Evolutionary conservation across 1,284 basidiomycete genomes (phyloP), one percentile per base, ranked within the genome.

Genomic region (Malassezia caprae): DNA sequence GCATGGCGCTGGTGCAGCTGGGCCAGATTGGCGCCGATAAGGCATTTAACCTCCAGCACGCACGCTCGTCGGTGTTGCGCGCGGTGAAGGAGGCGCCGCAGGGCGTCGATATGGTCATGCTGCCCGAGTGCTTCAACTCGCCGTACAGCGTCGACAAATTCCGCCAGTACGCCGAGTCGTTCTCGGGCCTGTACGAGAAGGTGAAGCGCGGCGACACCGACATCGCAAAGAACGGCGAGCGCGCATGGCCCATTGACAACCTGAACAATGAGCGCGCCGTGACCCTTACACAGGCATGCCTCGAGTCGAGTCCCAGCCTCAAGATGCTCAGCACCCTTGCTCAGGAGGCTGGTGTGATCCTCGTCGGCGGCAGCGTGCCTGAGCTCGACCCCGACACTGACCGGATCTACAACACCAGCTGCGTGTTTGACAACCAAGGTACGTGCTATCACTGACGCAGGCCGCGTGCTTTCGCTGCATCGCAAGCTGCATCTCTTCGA

Each of bases 401-500:
- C 37, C 62, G 63, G 44, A 61, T 74, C 30, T 74, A 67, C 62
- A 74, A 74, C 56, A 73, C 71, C 4, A 61, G 63, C 32, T 61
- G 60, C 43, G 89, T 90, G 2, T 94, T 91, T 77, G 84, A 87
- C 61, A 88, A 89, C 0, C 71, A 84, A 75, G 91, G 91, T 82
- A 64, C 48, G 76, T 62, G 8, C 13, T 35, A n/a, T 5, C 3
- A n/a, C 28, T 31, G 15, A 30, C 21, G 17, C 60, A 88, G 88
- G 88, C 12, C 82, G 86, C 48, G 80, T 96, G 37, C 83, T 98
- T 26, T 86, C 87, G 0, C 83, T 83, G 32, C 89, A 96, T 75
- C 83, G 93, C 51, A 96, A 99, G 76, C 82, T 98, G 1, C 94
- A 98, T 72, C 79, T 99, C 8, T 99, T 99, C 72, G 93, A 99